Conservation (phyloP, 306 rosid genomes). For the Notholithocarpus densiflorus region DNA sequence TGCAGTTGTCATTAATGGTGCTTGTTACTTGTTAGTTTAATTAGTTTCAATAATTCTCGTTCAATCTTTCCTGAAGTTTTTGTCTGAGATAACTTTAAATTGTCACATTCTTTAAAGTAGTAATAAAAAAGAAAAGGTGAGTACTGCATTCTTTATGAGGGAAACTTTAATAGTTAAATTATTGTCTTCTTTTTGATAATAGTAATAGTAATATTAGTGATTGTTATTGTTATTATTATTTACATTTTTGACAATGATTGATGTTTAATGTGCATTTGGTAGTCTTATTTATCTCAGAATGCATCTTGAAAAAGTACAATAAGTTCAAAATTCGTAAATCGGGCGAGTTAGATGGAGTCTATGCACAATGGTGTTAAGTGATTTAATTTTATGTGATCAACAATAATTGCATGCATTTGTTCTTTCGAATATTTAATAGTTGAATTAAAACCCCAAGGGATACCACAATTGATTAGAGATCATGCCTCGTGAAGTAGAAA, state of each 20-base stretch:
- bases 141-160: too few relatives aligned
- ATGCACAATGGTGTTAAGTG: slow-evolving; percentile 7
- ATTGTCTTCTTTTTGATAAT: slow-evolving; percentile 10
- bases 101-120: not conserved
- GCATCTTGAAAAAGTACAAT: not conserved
- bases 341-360: not conserved
- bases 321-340: not conserved
- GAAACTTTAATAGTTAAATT: slow-evolving; percentile 19
- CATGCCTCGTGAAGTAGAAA: too few relatives aligned
- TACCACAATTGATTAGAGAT: too few relatives aligned
- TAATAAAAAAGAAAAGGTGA: too few relatives aligned
- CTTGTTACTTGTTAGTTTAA: not conserved
- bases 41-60: not conserved
- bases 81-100: slow-evolving; percentile 6
- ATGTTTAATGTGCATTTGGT: not conserved
- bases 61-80: not conserved
- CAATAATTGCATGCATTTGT: slow-evolving; percentile 9
- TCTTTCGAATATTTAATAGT: not conserved
- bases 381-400: slow-evolving; percentile 1
- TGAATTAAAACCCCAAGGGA: not conserved
- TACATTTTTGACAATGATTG: slow-evolving; percentile 15
- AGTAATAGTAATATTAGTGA: not conserved
- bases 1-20: slow-evolving; percentile 18
- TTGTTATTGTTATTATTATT: slow-evolving; percentile 5
- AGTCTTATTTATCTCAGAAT: not conserved